Base-by-base conservation (phyloP, 768 basidiomycete genomes). In the Hebeloma cylindrosporum region DNA sequence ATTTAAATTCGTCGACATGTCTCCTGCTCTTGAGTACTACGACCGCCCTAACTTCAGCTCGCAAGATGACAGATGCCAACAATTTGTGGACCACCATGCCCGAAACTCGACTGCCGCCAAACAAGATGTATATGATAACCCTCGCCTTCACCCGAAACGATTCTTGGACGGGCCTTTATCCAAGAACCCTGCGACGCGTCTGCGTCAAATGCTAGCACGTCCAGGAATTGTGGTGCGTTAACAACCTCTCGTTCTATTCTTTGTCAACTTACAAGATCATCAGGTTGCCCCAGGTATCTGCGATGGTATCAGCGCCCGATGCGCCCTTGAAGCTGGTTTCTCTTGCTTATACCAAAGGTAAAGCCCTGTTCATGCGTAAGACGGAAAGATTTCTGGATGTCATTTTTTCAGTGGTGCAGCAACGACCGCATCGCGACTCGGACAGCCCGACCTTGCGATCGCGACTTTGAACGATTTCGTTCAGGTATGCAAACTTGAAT, bases 301-400 rank as follows among this genome's bases (percentile, higher is more conserved):
- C 44, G 85, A 88, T 45, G 85, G 85, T 38, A 88, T 90, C 57
- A 86, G 83, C 55, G 85, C 86, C 7, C 75, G 88, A 22, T 85
- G 85, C 51, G 88, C 88, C 5, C 64, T 89, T 5, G 87, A 90
- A 65, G 84, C 85, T 28, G 87, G 87, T n/a, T 90, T 89, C 54
- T 71, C 75, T 17, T 88, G 86, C 53, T 49, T 88, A 45, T 90
- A 89, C 61, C 87, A 88, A 65, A 87, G 81, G 80, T 82, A 27
- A 16, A 56, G 50, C 50, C 8, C 11, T 17, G 5, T 17, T 35
- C n/a, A n/a, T 26, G 1, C 4, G 13, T 18, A n/a, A 5, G 20
- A 27, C 9, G 18, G 14, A 20, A 9, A 3, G 48, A 30, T 21
- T 37, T 22, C 5, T 40, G n/a, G 25, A 23, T 27, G 13, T 17